A percentile compares a stretch with the other conserved stretches of the same genome.
phyloP scores from a whole-genome alignment of 805 yeast genomes.

The Ogataea trehaloabstinens region DNA sequence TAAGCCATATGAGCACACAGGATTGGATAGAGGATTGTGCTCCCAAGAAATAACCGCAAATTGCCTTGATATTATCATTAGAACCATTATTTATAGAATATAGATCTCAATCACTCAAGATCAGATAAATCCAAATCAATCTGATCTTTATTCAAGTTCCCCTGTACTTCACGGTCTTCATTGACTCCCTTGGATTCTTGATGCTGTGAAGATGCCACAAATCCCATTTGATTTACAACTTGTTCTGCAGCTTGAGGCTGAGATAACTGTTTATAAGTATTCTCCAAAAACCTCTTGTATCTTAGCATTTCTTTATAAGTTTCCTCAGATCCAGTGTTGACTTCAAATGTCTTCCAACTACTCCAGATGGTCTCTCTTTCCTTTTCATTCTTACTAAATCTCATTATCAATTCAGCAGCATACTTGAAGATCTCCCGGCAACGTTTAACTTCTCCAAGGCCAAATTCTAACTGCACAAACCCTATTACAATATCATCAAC shows the following conservation, averaged over 20 bases:
- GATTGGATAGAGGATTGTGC: conserved; percentile 71
- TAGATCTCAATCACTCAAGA: conserved; percentile 10
- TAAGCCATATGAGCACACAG: conserved; percentile 89
- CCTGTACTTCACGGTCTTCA: conserved; percentile 11
- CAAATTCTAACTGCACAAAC: conserved; percentile 58
- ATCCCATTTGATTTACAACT: conserved; percentile 41
- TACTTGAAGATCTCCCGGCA: conserved; percentile 62
- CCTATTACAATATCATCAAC: conserved; percentile 43
- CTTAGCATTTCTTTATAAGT: conserved; percentile 74
- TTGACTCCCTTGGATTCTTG: conserved; percentile 32
- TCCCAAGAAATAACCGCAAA: conserved; percentile 9
- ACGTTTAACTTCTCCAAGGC: conserved; percentile 50
- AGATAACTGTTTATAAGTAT: conserved; percentile 19
- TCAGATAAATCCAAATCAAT: conserved; percentile 52
- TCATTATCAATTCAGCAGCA: conserved; percentile 44
- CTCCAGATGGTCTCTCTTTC: conserved; percentile 49
- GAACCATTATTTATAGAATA: background rate
- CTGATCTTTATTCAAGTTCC: conserved; percentile 50
- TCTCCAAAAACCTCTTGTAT: conserved; percentile 43
- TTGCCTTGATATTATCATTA: too few relatives aligned
- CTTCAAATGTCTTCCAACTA: conserved; percentile 73
- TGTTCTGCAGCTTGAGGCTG: conserved; percentile 17
- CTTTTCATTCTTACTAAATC: conserved; percentile 26
- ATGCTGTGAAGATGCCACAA: conserved; percentile 42
- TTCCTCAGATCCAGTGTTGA: conserved; percentile 65